Conservation (phyloP, 305 asterid genomes). For the Rubia balearica region DNA sequence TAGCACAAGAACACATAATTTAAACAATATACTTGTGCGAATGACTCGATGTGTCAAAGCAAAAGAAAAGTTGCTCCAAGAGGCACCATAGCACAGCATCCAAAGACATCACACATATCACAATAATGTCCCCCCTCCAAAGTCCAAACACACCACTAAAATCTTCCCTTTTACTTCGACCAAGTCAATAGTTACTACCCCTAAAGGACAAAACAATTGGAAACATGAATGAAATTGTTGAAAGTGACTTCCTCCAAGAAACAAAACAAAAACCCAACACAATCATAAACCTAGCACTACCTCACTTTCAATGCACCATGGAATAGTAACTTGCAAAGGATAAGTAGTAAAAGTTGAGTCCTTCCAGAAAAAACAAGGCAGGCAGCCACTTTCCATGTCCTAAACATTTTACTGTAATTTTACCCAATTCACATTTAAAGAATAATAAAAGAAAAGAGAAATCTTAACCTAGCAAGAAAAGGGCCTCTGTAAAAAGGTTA, state of each 20-base stretch:
- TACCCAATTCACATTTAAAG: not conserved
- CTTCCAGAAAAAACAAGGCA: constrained; percentile 12
- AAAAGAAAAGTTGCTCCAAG: constrained; percentile 23
- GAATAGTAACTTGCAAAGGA: constrained; percentile 6
- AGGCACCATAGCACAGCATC: constrained; percentile 29
- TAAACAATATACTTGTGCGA: constrained; percentile 17
- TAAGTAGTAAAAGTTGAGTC: not conserved
- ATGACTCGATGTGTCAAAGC: constrained; percentile 22
- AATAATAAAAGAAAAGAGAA: not conserved
- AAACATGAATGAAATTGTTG: constrained; percentile 23
- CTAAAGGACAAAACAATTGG: constrained; percentile 26
- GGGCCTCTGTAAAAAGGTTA: constrained; percentile 19
- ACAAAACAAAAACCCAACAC: constrained; percentile 17
- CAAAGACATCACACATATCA: constrained; percentile 17
- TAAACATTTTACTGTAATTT: not conserved
- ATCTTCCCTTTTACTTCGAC: constrained; percentile 19
- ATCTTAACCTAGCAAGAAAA: constrained; percentile 18
- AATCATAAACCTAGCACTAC: constrained; percentile 14
- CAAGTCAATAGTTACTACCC: constrained; percentile 32
- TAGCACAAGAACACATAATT: constrained; percentile 23
- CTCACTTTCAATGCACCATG: constrained; percentile 15
- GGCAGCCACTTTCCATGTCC: constrained; percentile 18
- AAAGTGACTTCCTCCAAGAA: constrained; percentile 30
- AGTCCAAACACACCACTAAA: constrained; percentile 28
- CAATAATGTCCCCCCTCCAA: constrained; percentile 30